Evolutionary conservation across 768 basidiomycete species (phyloP), one percentile per base, ranked within the genome.

Genomic region (Tylopilus balloui): DNA sequence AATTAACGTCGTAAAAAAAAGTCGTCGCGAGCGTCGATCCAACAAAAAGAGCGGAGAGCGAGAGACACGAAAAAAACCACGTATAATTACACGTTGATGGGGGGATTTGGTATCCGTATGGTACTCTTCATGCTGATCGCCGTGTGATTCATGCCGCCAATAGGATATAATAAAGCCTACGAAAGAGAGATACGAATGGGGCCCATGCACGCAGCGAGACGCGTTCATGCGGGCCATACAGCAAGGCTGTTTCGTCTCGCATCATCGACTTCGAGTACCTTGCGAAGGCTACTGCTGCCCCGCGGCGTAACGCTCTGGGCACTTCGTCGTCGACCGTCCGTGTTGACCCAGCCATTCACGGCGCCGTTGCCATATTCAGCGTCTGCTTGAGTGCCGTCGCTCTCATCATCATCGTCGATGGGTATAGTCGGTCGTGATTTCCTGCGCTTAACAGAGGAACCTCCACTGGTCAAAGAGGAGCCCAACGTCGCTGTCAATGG

Each of bases 381-480:
- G 61, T 88, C 86, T 3, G 83, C 85, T 54, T 87, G 79, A n/a
- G 74, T 78, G 1, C 81, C 84, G 29, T 84, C 86, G 54, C 80
- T 82, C 47, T 85, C 82, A 4, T 75, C 74, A 23, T 72, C 78
- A 4, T 81, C 79, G 1, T 78, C 73, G 1, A 71, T 67, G 6
- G 68, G 50, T 17, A 75, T 41, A 52, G 73, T 73, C 4, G 76
- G 73, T 29, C 77, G 73, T 3, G 79, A 79, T 56, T 78, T 84
- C 63, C 79, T 79, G 54, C 75, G 73, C 58, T 72, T 78, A 46
- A 76, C 58, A 47, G 66, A 60, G 24, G 63, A 8, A 50, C 42
- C 47, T 47, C 50, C 25, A 28, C 37, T 51, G 51, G 61, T 53
- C 4, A 67, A 57, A 23, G 67, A 66, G 3, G 71, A 63, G 8